Base-by-base conservation (phyloP, 306 rosid species). In the Trifolium dubium region DNA sequence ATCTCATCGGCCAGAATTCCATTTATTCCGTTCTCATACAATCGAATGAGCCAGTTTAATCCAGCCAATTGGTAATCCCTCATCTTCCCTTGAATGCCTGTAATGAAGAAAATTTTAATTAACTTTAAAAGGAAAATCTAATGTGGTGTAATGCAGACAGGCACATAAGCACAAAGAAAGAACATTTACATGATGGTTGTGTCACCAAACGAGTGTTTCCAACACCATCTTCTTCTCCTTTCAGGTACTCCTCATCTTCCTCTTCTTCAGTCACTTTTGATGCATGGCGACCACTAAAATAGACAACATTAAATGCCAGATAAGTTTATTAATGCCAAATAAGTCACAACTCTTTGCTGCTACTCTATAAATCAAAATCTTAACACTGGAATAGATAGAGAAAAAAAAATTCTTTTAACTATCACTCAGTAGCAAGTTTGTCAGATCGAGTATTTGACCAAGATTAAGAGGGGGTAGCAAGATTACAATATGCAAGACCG, bases 21-120 rank as follows among this genome's bases (percentile, higher is more conserved):
- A 82, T 94, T 94, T 80, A 94, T 94, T 50, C 99, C 99, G 85
- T 94, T 94, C 75, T 94, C 99, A 67, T 94, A 94, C 58, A 94
- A 81, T 23, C 99, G 84, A 55, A 94, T 94, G 44, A 94, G 96
- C 99, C 99, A 94, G 75, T 94, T 94, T 62, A 94, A 81, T 41
- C 99, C 97, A 65, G 99, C 97, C 77, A 94, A 92, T 80, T 94
- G 99, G 86, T 94, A 94, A 75, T 94, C 99, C 81, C 99, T 92
- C 96, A 94, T 77, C 85, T 92, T 94, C 75, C 99, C 97, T 72
- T 94, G 99, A 76, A 94, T 92, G 67, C 97, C 99, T 92, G 71
- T 60, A 61, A 23, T 56, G 68, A 63, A 50, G 14, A 14, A 29
- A 11, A 23, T 10, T 58, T 4, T 10, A 58, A 12, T 29, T 9